Conservation (phyloP, 306 rosid species). For the Prunus dulcis region DNA sequence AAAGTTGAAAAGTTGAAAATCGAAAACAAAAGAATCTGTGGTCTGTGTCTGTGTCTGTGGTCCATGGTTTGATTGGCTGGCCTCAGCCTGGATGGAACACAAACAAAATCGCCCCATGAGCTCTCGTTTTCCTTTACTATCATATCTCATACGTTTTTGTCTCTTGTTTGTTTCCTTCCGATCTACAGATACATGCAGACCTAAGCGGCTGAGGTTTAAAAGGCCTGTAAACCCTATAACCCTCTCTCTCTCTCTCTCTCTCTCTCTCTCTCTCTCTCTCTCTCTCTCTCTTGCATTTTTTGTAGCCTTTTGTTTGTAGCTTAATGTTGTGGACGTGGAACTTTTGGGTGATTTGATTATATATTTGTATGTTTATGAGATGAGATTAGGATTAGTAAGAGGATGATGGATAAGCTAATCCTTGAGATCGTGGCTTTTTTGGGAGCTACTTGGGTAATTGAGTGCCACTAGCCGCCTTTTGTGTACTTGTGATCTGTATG, state of each 20-base stretch:
- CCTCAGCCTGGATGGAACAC: background rate
- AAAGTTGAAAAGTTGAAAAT: background rate
- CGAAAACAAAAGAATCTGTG: background rate
- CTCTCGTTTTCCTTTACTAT: conserved; percentile 20
- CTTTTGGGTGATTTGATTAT: no score
- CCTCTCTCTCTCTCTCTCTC: background rate
- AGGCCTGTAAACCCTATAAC: background rate
- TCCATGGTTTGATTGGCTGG: conserved; percentile 5
- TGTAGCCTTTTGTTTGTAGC: no score
- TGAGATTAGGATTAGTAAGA: no score
- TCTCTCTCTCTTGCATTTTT: no score
- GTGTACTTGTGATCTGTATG: background rate
- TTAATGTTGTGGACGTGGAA: no score
- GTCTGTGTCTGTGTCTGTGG: background rate
- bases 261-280: no score
- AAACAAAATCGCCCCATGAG: conserved; percentile 18
- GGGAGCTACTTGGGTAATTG: conserved; percentile 38
- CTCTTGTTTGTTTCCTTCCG: conserved; percentile 7
- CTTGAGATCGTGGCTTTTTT: conserved; percentile 20
- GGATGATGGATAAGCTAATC: background rate
- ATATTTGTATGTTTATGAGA: no score
- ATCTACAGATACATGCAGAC: background rate
- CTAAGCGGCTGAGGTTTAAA: background rate
- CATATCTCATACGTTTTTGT: conserved; percentile 18
- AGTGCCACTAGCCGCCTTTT: conserved; percentile 21